A percentile compares a stretch with the other conserved stretches of the same genome.
Evolutionary conservation across 257 asterid genomes (phyloP).

Genomic region (Fraxinus pennsylvanica): DNA sequence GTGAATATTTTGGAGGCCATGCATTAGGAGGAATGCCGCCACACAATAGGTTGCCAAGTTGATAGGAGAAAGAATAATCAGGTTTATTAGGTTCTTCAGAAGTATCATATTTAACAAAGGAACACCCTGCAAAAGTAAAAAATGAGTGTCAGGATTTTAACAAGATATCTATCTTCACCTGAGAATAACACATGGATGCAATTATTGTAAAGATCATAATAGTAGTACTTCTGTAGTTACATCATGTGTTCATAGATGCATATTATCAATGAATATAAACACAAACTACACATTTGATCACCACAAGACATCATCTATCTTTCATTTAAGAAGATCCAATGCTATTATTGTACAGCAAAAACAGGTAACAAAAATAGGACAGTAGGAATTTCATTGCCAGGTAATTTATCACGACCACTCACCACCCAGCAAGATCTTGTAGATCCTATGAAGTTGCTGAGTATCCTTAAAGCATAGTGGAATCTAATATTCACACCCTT

Average conservation of each 20-base stretch:
- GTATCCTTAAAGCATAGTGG: too few relatives aligned
- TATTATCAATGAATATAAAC: not conserved
- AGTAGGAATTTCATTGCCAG: too few relatives aligned
- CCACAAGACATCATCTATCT: too few relatives aligned
- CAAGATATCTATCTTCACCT: conserved; percentile 32
- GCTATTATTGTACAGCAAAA: too few relatives aligned
- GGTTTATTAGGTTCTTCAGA: conserved; percentile 89
- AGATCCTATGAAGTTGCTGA: too few relatives aligned
- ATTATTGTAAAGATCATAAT: too few relatives aligned
- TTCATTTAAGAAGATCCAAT: too few relatives aligned
- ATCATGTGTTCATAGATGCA: conserved; percentile 2
- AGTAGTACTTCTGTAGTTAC: not conserved
- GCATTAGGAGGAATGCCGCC: conserved; percentile 51
- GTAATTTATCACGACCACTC: too few relatives aligned
- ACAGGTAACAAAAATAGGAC: too few relatives aligned
- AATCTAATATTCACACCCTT: too few relatives aligned
- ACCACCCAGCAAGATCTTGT: too few relatives aligned
- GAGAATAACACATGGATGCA: conserved; percentile 21
- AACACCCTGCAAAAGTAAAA: conserved; percentile 82
- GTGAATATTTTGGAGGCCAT: conserved; percentile 64
- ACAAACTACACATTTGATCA: not conserved
- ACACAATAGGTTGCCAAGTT: too few relatives aligned
- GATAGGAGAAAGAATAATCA: conserved; percentile 35
- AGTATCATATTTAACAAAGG: conserved; percentile 84
- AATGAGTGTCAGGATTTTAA: conserved; percentile 40